phyloP scores from a whole-genome alignment of 306 rosid genomes.

The Quercus rubra region DNA sequence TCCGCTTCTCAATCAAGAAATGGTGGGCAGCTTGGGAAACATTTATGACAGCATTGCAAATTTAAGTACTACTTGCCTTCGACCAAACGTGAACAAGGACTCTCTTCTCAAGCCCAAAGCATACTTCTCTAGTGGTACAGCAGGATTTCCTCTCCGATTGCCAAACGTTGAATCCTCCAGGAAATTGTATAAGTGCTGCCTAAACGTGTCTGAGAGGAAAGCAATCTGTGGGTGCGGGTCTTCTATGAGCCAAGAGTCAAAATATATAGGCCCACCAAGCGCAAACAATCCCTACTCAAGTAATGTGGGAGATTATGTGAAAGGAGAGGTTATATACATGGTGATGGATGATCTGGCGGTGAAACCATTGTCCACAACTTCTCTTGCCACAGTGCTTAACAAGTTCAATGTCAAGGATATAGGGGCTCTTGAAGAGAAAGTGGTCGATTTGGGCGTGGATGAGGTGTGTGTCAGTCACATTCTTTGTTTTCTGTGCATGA shows the following conservation, averaged over 20 bases:
- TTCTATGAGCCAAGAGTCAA: not conserved
- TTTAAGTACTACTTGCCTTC: not conserved
- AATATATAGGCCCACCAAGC: not conserved
- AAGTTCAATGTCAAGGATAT: constrained; percentile 14
- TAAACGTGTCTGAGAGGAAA: not conserved
- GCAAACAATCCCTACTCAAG: not conserved
- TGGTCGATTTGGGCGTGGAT: constrained; percentile 9
- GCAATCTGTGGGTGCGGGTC: not conserved
- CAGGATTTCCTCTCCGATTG: not conserved
- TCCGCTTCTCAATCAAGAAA: not conserved
- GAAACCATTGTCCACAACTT: constrained; percentile 24
- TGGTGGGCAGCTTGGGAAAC: constrained; percentile 9
- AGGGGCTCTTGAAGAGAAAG: constrained; percentile 16
- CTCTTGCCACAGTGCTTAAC: not conserved
- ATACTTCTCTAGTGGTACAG: not conserved
- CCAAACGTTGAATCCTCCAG: not conserved
- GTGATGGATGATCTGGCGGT: constrained; percentile 36
- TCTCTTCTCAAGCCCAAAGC: not conserved
- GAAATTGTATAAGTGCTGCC: not conserved
- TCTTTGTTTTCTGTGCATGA: not conserved
- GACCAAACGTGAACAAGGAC: not conserved
- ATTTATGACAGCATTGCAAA: constrained; percentile 20
- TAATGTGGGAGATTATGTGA: constrained; percentile 21
- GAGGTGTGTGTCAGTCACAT: constrained; percentile 18
- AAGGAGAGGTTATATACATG: constrained; percentile 27